Evolutionary conservation across 163 green algal species (phyloP).

Genomic region (Volvox carteri): DNA sequence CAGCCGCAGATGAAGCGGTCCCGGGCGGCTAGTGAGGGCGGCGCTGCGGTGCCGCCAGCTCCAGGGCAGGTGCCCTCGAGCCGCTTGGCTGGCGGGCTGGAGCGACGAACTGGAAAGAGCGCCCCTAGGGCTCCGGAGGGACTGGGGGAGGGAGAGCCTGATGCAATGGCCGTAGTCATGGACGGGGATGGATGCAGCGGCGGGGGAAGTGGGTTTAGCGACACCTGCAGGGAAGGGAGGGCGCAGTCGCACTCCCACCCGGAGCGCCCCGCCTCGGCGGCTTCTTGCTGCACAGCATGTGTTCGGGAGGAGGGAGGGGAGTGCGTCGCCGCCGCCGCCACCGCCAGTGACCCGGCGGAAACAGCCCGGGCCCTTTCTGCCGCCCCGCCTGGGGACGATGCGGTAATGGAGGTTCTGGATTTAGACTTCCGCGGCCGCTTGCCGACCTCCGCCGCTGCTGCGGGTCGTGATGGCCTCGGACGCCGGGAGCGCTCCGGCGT

Average conservation of each 20-base stretch:
- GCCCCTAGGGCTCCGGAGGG: too few species aligned
- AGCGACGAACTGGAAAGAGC: too few species aligned
- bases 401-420: too few species aligned
- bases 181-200: neutral
- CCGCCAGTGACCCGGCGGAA: neutral
- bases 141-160: too few species aligned
- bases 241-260: slow-evolving; percentile 13
- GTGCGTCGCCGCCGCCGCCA: neutral
- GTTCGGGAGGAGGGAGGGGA: neutral
- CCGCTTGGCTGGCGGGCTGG: neutral
- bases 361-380: neutral
- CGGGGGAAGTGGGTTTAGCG: too few species aligned
- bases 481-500: too few species aligned
- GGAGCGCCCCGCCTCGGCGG: slow-evolving; percentile 26
- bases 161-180: neutral
- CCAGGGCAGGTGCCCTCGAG: neutral
- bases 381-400: too few species aligned
- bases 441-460: too few species aligned
- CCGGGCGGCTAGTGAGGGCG: slow-evolving; percentile 18
- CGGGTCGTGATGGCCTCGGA: neutral
- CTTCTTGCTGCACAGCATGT: slow-evolving; percentile 7
- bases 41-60: neutral
- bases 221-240: too few species aligned
- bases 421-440: too few species aligned
- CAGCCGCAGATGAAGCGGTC: slow-evolving; percentile 34